These are phyloP conservation scores for Arthrobotrys entomopaga DNA, from an alignment of 2,329 filamentous ascomycete genomes.

Conservation along the genomic window DNA sequence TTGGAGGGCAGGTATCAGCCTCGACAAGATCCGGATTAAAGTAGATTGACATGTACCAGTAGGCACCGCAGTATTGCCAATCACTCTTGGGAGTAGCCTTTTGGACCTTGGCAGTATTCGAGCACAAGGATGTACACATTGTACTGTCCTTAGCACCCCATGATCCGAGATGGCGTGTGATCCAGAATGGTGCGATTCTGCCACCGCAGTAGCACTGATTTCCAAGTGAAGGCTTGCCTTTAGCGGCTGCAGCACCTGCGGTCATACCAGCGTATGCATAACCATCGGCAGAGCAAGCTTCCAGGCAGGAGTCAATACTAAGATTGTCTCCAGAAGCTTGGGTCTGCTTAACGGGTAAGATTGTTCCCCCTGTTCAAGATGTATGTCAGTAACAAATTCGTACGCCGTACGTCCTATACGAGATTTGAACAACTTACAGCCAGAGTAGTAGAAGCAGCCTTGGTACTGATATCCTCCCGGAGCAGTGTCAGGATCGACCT, in stretches of 20 bases:
- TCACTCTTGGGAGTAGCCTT: background rate
- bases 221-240: background rate
- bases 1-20: constrained; percentile 1
- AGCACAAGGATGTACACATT: constrained; percentile 5
- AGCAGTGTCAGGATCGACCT: constrained; percentile 10
- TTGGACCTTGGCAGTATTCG: constrained; percentile 10
- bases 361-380: constrained; percentile 7
- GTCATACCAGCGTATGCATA: constrained; percentile 27
- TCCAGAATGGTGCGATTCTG: constrained; percentile 13
- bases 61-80: constrained; percentile 23
- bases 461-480: constrained; percentile 9
- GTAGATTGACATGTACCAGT: constrained; percentile 12
- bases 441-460: constrained; percentile 16
- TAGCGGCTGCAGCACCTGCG: background rate
- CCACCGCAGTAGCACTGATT: constrained; percentile 33
- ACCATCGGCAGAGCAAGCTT: constrained; percentile 11
- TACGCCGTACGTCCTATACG: background rate
- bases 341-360: constrained; percentile 1
- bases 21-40: constrained; percentile 12
- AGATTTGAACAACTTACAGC: constrained; percentile 5
- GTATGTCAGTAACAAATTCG: background rate
- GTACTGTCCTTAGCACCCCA: background rate
- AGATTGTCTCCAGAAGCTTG: constrained; percentile 29
- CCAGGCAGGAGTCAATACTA: constrained; percentile 18
- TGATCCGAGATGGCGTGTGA: background rate